These are phyloP conservation scores for Cruciata laevipes DNA, from an alignment of 257 asterid species.

Conservation along the genomic window DNA sequence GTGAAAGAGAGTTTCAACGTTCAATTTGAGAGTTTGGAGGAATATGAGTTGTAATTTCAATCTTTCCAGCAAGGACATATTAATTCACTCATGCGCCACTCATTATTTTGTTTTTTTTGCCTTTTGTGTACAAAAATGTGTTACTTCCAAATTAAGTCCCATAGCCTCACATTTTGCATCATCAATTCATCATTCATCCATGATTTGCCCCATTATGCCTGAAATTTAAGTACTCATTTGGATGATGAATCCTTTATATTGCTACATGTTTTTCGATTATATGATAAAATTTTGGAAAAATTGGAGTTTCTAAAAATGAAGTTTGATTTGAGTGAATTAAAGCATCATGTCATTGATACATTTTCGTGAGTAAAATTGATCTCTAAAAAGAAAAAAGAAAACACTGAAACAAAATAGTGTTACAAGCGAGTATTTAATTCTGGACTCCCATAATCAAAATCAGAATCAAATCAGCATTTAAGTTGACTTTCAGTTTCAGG, in stretches of 20 bases:
- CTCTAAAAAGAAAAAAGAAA: too few species aligned
- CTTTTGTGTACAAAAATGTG: not conserved
- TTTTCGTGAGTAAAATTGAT: too few species aligned
- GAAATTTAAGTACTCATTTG: not conserved
- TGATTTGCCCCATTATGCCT: slow-evolving; percentile 19
- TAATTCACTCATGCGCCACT: slow-evolving; percentile 16
- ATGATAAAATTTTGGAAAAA: too few species aligned
- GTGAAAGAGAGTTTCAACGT: not conserved
- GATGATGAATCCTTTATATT: too few species aligned
- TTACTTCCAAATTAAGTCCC: not conserved
- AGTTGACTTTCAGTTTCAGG: too few species aligned
- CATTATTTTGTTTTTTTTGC: slow-evolving; percentile 32
- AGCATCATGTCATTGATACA: too few species aligned
- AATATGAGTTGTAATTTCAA: slow-evolving; percentile 24
- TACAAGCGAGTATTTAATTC: too few species aligned
- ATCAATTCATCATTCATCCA: not conserved
- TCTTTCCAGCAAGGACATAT: slow-evolving; percentile 46
- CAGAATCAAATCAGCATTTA: too few species aligned
- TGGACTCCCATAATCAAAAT: too few species aligned
- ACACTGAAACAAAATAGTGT: too few species aligned
- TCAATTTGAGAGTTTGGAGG: slow-evolving; percentile 1
- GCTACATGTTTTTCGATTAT: not conserved
- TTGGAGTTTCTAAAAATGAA: not conserved
- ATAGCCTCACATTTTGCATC: not conserved
- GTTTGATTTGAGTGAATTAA: too few species aligned